These are phyloP conservation scores for Pseudocercospora eumusae DNA, from an alignment of 2,329 filamentous ascomycete species.

Conservation along the genomic window DNA sequence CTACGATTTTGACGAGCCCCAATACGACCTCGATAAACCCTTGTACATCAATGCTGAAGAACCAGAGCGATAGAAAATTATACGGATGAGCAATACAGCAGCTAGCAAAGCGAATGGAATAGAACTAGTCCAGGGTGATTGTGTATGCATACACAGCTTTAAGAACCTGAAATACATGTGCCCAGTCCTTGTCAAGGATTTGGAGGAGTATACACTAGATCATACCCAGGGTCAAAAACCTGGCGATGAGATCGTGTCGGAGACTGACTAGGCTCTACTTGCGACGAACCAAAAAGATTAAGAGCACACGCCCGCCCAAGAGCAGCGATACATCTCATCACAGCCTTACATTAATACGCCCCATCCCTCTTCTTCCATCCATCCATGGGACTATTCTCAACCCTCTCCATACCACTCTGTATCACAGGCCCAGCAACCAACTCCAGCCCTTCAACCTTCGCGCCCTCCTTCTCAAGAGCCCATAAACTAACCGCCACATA, in stretches of 20 bases:
- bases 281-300: no score
- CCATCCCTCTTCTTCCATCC: conserved; percentile 36
- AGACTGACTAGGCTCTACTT: conserved; percentile 40
- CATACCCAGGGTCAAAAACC: background rate
- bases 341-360: conserved; percentile 32
- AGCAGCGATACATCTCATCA: background rate
- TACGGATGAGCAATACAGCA: conserved; percentile 52
- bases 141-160: conserved; percentile 52
- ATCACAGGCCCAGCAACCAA: conserved; percentile 36
- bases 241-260: background rate
- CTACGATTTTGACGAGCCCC: conserved; percentile 53
- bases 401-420: conserved; percentile 39
- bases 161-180: conserved; percentile 47
- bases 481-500: conserved; percentile 69
- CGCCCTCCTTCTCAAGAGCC: conserved; percentile 61
- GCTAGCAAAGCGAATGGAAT: conserved; percentile 48
- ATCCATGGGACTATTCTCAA: conserved; percentile 36
- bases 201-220: conserved; percentile 36
- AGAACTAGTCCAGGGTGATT: conserved; percentile 52
- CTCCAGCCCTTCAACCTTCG: conserved; percentile 53
- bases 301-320: no score
- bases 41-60: conserved; percentile 53
- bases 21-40: conserved; percentile 51
- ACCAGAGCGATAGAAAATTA: conserved; percentile 39
- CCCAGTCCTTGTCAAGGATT: conserved; percentile 33